Conservation (phyloP, 768 basidiomycete species). For the Termitomyces sp. region DNA sequence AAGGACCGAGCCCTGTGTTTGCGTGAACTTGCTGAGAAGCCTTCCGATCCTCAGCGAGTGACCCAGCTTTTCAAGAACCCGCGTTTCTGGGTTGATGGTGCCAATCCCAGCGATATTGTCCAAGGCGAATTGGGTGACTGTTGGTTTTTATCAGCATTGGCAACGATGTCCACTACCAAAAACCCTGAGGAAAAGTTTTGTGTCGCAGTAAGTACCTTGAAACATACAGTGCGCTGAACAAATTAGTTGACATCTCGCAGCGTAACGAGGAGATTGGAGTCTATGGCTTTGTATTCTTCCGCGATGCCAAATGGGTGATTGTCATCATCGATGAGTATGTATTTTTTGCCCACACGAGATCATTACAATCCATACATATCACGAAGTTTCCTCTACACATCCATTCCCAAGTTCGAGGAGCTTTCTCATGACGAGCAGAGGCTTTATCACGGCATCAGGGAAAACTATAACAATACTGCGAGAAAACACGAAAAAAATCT, state of each 20-base stretch:
- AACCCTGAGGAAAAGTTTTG: conserved; percentile 50
- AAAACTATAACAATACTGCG: conserved; percentile 39
- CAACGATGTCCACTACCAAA: conserved; percentile 41
- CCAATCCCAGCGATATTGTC: conserved; percentile 39
- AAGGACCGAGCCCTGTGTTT: conserved; percentile 37
- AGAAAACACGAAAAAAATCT: conserved; percentile 44
- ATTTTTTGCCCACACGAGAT: conserved; percentile 8
- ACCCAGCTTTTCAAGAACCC: conserved; percentile 50
- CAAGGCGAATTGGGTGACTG: conserved; percentile 53
- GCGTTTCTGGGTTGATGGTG: conserved; percentile 43
- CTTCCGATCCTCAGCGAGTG: conserved; percentile 44
- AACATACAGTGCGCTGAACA: not conserved
- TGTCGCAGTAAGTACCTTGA: conserved; percentile 33
- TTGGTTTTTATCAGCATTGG: conserved; percentile 51
- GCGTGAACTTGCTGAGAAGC: conserved; percentile 28
- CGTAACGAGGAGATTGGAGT: conserved; percentile 47
- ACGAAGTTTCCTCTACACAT: conserved; percentile 36
- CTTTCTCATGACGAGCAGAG: conserved; percentile 31
- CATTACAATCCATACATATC: not conserved
- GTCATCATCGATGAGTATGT: conserved; percentile 50
- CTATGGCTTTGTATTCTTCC: conserved; percentile 51
- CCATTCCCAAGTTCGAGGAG: conserved; percentile 41
- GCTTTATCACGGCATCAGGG: conserved; percentile 50
- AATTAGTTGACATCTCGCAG: conserved; percentile 19
- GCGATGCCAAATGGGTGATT: conserved; percentile 40